These are phyloP conservation scores for Trichodelitschia bisporula DNA, from an alignment of 495 filamentous ascomycete genomes.

Conservation along the genomic window DNA sequence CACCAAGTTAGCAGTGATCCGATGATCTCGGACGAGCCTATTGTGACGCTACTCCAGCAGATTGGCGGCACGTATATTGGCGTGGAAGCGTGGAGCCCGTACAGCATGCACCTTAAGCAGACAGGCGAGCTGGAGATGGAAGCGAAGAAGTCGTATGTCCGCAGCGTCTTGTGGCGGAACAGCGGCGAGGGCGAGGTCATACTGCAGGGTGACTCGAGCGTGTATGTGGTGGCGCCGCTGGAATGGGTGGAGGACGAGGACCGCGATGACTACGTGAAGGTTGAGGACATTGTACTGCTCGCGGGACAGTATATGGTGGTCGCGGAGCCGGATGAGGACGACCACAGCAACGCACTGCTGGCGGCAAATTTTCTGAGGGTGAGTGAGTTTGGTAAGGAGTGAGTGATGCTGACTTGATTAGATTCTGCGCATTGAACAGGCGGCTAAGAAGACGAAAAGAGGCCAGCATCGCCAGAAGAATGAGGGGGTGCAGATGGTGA, in stretches of 20 bases:
- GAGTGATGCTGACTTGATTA: no score
- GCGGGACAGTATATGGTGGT: constrained; percentile 10
- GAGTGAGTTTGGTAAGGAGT: no score
- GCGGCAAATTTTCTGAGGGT: constrained; percentile 5
- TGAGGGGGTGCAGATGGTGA: no score
- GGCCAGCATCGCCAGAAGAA: no score
- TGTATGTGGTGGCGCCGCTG: constrained; percentile 10
- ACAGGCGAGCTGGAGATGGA: constrained; percentile 9
- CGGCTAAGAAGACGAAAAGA: no score
- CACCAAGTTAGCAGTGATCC: constrained; percentile 5
- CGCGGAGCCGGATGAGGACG: constrained; percentile 7
- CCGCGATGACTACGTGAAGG: constrained; percentile 6
- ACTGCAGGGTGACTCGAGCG: constrained; percentile 5
- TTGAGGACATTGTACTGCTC: constrained; percentile 8
- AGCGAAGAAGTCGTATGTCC: constrained; percentile 6
- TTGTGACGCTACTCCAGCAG: constrained; percentile 8
- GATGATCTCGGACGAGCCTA: constrained; percentile 11
- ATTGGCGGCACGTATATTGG: constrained; percentile 2
- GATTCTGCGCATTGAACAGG: no score
- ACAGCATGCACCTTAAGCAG: constrained; percentile 2
- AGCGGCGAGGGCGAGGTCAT: constrained; percentile 9
- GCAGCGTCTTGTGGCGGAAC: constrained; percentile 6
- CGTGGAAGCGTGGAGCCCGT: constrained; percentile 9
- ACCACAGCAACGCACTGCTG: constrained; percentile 1
- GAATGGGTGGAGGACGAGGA: constrained; percentile 7